Percentiles rank a stretch among this genome's conserved stretches.
Evolutionary conservation across 208 protist species (phyloP).

Genomic region (Kentomonas sorsogonicus): DNA sequence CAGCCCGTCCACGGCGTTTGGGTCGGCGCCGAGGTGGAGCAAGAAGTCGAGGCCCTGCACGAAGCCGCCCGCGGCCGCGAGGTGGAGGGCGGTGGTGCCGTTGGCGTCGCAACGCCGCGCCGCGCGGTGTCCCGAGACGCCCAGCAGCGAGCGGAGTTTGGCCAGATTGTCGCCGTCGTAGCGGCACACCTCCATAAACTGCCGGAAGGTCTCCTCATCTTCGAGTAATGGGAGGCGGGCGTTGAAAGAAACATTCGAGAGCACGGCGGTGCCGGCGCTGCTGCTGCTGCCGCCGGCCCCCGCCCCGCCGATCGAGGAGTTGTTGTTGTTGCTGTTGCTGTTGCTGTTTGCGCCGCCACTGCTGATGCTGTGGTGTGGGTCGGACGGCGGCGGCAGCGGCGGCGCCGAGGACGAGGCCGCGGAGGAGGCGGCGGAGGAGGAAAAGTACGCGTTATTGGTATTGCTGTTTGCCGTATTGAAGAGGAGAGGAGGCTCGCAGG

Average conservation of each 20-base stretch:
- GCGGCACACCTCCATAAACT: constrained; percentile 22
- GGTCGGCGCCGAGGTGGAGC: constrained; percentile 26
- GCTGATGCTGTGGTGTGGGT: too few species aligned
- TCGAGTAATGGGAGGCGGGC: constrained; percentile 12
- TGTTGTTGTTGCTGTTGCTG: constrained; percentile 4
- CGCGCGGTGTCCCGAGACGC: constrained; percentile 14
- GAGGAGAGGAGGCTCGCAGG: too few species aligned
- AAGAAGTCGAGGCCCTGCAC: constrained; percentile 22
- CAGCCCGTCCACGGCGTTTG: constrained; percentile 26
- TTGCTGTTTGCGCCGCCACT: too few species aligned
- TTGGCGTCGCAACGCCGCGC: constrained; percentile 21
- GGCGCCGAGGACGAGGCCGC: too few species aligned
- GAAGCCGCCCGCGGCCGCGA: constrained; percentile 24
- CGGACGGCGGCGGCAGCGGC: too few species aligned
- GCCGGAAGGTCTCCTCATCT: constrained; percentile 18
- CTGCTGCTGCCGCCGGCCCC: constrained; percentile 7
- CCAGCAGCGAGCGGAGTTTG: constrained; percentile 17
- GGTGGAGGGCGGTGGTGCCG: constrained; percentile 26
- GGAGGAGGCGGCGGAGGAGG: too few species aligned
- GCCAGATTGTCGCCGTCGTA: constrained; percentile 26
- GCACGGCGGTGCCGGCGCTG: constrained; percentile 9
- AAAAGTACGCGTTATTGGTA: too few species aligned
- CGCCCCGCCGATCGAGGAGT: constrained; percentile 1
- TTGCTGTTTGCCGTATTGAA: too few species aligned
- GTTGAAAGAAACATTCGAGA: constrained; percentile 6